Conservation (phyloP, 257 asterid genomes). For the Striga asiatica region DNA sequence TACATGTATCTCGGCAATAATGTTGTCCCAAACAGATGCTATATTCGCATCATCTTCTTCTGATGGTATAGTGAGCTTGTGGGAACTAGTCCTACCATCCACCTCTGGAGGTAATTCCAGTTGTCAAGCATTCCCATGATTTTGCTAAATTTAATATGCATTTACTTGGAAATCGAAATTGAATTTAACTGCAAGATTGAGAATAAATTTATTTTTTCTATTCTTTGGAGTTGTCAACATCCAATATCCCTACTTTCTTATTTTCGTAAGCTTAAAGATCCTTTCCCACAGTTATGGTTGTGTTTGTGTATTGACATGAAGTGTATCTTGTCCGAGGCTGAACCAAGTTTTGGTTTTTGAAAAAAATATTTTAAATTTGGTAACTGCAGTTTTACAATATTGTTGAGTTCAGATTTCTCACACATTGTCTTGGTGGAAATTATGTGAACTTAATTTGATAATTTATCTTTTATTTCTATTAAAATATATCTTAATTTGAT, state of each 20-base stretch:
- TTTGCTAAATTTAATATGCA: not conserved
- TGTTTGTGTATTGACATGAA: not conserved
- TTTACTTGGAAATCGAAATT: constrained; percentile 1
- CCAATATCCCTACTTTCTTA: not conserved
- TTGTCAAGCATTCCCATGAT: not conserved
- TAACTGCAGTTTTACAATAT: not conserved
- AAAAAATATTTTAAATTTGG: not conserved
- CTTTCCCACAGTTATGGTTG: no score
- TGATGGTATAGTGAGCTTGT: constrained; percentile 65
- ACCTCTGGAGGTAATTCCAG: constrained; percentile 45
- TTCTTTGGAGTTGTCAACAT: not conserved
- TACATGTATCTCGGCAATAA: constrained; percentile 67
- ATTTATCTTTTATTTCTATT: constrained; percentile 11
- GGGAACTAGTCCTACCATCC: constrained; percentile 60
- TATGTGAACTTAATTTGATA: no score
- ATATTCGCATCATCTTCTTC: constrained; percentile 86
- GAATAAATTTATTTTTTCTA: not conserved
- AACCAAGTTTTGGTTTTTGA: not conserved
- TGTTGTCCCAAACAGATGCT: constrained; percentile 53
- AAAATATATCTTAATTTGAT: no score
- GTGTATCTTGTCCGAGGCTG: not conserved
- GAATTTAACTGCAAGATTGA: not conserved
- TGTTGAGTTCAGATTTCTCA: not conserved
- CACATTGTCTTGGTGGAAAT: no score
- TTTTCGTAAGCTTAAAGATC: not conserved